Evolutionary conservation across 306 rosid species (phyloP), one percentile per base, ranked within the genome.

Genomic region (Vigna nakashimae): DNA sequence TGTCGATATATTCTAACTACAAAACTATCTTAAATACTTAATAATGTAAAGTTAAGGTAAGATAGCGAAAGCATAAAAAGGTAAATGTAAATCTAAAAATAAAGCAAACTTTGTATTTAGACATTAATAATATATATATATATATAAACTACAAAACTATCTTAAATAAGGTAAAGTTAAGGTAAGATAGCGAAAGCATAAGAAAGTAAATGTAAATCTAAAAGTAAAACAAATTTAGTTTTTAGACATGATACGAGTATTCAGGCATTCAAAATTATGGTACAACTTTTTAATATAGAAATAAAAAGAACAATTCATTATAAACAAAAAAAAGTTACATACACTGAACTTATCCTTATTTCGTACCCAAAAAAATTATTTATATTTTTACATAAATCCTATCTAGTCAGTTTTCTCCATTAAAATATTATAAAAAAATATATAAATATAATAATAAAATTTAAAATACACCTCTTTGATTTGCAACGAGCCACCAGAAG

Each of bases 391-490:
- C 50, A 16, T 2, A 36, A 63, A 17, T 17, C 24, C 38, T 36
- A n/a, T 64, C 50, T 34, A 3, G 40, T 36, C 7, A 64, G 15
- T 7, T 62, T 32, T 63, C 10, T 6, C 15, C 17, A 65, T 18
- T 65, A 42, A 5, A 65, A 38, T 8, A 16, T 32, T 30, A 14
- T 0, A n/a, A 16, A 34, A 34, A 32, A 63, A 64, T 16, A 36
- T 36, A 12, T 34, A 64, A 64, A 60, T 26, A 58, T 16, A 15
- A 8, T 14, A 9, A 9, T 36, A 62, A 26, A 26, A 2, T 6
- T 16, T 32, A 34, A 3, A 65, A 65, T 5, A 65, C 5, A 66
- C 53, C 36, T 65, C 17, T 66, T 66, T 66, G 34, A 42, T 66
- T 18, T 9, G 71, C 36, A 66, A 66, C 22, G 18, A 66, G 36